Evolutionary conservation across 2,329 filamentous ascomycete genomes (phyloP).

Genomic region (Paraconiothyrium sp.): DNA sequence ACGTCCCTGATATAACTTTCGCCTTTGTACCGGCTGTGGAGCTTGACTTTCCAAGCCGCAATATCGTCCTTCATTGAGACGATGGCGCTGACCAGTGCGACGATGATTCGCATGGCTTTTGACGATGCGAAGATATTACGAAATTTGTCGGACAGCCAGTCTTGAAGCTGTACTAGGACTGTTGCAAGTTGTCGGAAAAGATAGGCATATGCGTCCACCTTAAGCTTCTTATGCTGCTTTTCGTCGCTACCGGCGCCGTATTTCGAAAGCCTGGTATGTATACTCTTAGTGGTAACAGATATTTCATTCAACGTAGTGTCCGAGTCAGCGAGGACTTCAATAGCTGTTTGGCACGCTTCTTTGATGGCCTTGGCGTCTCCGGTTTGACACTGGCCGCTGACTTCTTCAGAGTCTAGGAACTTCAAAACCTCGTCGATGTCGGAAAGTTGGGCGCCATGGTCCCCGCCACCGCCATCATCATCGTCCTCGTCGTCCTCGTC

Average conservation of each 20-base stretch:
- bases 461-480: conserved; percentile 11
- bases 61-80: conserved; percentile 38
- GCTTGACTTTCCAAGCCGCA: conserved; percentile 30
- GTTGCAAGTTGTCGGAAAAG: conserved; percentile 34
- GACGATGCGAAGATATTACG: conserved; percentile 21
- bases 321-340: conserved; percentile 13
- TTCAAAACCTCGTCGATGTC: conserved; percentile 32
- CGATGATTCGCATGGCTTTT: conserved; percentile 29
- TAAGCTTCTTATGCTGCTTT: conserved; percentile 27
- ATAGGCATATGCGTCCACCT: conserved; percentile 38
- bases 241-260: conserved; percentile 10
- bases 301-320: conserved; percentile 23
- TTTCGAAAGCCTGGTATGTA: conserved; percentile 22
- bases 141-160: conserved; percentile 21
- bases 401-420: conserved; percentile 29
- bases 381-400: conserved; percentile 32
- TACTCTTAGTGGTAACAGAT: conserved; percentile 8
- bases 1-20: conserved; percentile 38
- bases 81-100: conserved; percentile 26
- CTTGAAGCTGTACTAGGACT: conserved; percentile 30
- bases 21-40: conserved; percentile 25
- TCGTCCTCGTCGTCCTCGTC: conserved; percentile 11
- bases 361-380: conserved; percentile 24
- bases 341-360: conserved; percentile 21
- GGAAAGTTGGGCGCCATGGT: neutral